Percentiles rank a stretch among this genome's conserved stretches.
Conservation (phyloP, 2,329 filamentous ascomycete species). For the Penicillium sp. region DNA sequence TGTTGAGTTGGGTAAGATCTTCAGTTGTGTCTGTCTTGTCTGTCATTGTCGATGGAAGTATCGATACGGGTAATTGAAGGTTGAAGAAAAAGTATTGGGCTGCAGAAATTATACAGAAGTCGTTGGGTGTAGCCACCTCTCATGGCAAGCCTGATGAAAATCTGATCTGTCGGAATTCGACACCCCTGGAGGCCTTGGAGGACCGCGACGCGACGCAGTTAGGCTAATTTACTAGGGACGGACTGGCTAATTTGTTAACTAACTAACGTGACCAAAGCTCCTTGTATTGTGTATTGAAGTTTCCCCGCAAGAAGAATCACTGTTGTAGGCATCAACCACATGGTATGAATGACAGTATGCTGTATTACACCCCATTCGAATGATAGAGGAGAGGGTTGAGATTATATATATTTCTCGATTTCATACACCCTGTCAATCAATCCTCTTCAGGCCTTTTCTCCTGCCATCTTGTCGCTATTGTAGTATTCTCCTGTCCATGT, state of each 20-base stretch:
- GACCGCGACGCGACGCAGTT: background rate
- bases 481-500: background rate
- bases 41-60: background rate
- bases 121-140: background rate
- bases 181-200: background rate
- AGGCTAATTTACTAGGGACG: too few species aligned
- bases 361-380: too few species aligned
- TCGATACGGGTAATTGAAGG: background rate
- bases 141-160: background rate
- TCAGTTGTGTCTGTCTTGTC: background rate
- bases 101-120: background rate
- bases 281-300: background rate
- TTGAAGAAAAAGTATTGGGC: background rate
- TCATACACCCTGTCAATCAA: background rate
- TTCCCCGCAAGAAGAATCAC: background rate
- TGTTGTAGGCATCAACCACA: too few species aligned
- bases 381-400: too few species aligned
- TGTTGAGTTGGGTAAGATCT: background rate
- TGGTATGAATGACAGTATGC: too few species aligned
- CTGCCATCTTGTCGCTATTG: background rate
- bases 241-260: too few species aligned
- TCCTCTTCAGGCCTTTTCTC: background rate
- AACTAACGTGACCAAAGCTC: background rate
- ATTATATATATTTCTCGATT: too few species aligned
- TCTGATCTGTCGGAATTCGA: background rate